Conservation (phyloP, 2,329 filamentous ascomycete genomes). For the Claviceps fusiformis region DNA sequence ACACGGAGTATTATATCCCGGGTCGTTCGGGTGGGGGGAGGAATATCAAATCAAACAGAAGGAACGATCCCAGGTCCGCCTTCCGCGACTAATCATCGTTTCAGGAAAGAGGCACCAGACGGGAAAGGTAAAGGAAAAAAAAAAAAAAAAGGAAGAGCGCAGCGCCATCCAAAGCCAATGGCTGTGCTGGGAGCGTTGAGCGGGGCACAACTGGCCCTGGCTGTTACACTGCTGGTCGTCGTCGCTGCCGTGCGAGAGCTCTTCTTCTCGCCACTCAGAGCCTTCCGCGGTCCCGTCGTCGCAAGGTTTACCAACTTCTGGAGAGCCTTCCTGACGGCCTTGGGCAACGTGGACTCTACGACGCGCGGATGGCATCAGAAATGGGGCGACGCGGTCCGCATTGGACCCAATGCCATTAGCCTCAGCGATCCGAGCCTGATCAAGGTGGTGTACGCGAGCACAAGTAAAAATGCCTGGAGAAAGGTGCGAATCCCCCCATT, state of each 20-base stretch:
- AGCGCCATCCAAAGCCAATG: background rate
- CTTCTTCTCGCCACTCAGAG: conserved; percentile 7
- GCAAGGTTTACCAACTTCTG: conserved; percentile 8
- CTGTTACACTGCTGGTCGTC: background rate
- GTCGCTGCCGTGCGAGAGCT: background rate
- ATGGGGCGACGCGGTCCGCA: conserved; percentile 9
- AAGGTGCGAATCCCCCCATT: conserved; percentile 4
- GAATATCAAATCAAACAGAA: background rate
- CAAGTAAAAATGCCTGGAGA: conserved; percentile 7
- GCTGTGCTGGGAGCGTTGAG: background rate
- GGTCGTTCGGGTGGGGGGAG: background rate
- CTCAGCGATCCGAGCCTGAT: conserved; percentile 9
- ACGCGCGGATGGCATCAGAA: conserved; percentile 7
- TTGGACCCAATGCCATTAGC: conserved; percentile 9
- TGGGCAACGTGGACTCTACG: conserved; percentile 5
- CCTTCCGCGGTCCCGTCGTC: conserved; percentile 6
- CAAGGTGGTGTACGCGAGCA: conserved; percentile 8
- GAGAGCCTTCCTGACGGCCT: conserved; percentile 5
- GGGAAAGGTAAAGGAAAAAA: background rate
- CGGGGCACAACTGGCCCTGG: conserved; percentile 1
- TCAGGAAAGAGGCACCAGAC: background rate
- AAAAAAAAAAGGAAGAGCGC: background rate
- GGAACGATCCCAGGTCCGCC: background rate
- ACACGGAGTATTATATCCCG: background rate
- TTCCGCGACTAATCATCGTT: background rate